Evolutionary conservation across 2,329 filamentous ascomycete species (phyloP).

Genomic region (Penicillium palitans): DNA sequence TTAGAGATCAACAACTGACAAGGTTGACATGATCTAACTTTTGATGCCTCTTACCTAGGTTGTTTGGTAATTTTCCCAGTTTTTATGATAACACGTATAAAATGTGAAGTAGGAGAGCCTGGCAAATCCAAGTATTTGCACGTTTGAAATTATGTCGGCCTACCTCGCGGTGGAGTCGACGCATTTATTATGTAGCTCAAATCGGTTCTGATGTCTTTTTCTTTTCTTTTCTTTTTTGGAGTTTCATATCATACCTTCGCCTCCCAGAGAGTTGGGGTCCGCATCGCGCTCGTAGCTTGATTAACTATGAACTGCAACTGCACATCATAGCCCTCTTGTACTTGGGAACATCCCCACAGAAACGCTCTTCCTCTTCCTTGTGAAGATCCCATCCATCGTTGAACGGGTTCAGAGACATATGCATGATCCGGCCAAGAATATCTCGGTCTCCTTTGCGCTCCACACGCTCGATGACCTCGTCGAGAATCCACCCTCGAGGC

Average conservation of each 20-base stretch:
- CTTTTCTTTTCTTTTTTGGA: no score
- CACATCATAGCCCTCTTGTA: slow-evolving; percentile 82
- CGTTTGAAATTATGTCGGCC: neutral
- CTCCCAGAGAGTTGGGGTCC: neutral
- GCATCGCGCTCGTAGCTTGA: neutral
- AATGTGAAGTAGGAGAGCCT: slow-evolving; percentile 8
- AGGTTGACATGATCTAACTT: slow-evolving; percentile 29
- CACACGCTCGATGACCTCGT: slow-evolving; percentile 87
- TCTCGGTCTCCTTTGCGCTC: slow-evolving; percentile 81
- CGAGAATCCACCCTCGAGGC: slow-evolving; percentile 85
- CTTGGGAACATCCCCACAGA: slow-evolving; percentile 81
- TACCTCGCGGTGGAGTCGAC: neutral
- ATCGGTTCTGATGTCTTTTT: neutral
- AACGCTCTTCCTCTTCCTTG: slow-evolving; percentile 73
- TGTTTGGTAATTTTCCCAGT: slow-evolving; percentile 30
- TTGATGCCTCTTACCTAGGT: slow-evolving; percentile 18
- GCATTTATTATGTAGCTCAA: neutral
- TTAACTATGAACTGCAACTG: slow-evolving; percentile 82
- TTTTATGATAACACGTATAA: slow-evolving; percentile 12
- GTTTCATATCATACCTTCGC: neutral
- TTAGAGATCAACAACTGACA: slow-evolving; percentile 13
- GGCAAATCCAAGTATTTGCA: slow-evolving; percentile 4
- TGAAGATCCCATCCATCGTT: slow-evolving; percentile 66
- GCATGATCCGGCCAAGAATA: slow-evolving; percentile 74
- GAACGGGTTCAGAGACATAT: slow-evolving; percentile 82